Evolutionary conservation across 108 stramenopile species (phyloP).

Genomic region (Cyclotella kingstonii): DNA sequence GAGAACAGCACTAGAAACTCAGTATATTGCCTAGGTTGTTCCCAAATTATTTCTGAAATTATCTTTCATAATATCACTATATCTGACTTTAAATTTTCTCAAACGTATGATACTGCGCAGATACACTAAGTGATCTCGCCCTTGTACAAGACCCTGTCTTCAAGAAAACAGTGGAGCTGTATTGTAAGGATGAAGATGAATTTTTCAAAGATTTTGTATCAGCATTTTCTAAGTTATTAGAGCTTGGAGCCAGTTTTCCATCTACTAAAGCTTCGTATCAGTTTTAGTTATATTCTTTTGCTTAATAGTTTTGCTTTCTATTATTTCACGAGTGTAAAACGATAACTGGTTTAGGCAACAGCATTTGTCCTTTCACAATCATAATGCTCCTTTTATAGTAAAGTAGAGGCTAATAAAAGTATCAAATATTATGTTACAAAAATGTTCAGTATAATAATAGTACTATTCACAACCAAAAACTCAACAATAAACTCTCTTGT

Average conservation of each 20-base stretch:
- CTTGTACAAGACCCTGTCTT: constrained; percentile 85
- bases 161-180: constrained; percentile 79
- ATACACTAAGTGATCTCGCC: constrained; percentile 70
- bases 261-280: constrained; percentile 74
- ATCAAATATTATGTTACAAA: too few relatives aligned
- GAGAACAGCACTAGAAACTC: constrained; percentile 87
- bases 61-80: background rate
- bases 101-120: constrained; percentile 63
- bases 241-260: constrained; percentile 73
- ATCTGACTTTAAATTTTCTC: constrained; percentile 8
- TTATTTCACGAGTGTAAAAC: too few relatives aligned
- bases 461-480: too few relatives aligned
- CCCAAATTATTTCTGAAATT: background rate
- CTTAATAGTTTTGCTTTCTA: too few relatives aligned
- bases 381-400: too few relatives aligned
- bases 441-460: too few relatives aligned
- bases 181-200: constrained; percentile 90
- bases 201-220: constrained; percentile 87
- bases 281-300: constrained; percentile 60
- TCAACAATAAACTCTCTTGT: too few relatives aligned
- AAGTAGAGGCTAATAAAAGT: too few relatives aligned
- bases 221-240: constrained; percentile 81
- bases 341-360: too few relatives aligned
- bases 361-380: too few relatives aligned
- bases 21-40: constrained; percentile 59